phyloP scores from a whole-genome alignment of 352 stramenopile genomes.

The Nothophytophthora sp. region DNA sequence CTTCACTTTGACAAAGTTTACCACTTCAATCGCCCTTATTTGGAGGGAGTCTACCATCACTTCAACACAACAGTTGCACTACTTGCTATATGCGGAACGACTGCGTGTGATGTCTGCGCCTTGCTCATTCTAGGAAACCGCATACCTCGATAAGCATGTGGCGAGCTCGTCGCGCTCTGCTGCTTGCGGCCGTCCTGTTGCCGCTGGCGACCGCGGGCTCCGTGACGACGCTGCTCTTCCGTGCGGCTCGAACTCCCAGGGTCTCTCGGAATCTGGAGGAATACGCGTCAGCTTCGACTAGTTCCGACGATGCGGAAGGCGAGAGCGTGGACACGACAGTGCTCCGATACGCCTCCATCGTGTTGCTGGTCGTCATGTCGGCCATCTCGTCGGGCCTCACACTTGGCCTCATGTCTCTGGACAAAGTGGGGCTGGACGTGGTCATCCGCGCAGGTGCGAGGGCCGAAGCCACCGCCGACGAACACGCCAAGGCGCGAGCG shows the following conservation, averaged over 20 bases:
- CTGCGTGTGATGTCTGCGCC: too few species aligned
- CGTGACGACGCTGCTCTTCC: conserved; percentile 24
- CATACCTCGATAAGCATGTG: too few species aligned
- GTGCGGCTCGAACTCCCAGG: conserved; percentile 6
- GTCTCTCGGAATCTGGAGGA: too few species aligned
- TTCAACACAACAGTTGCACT: too few species aligned
- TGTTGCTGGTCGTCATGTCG: conserved; percentile 83
- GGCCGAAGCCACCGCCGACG: conserved; percentile 54
- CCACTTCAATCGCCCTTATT: too few species aligned
- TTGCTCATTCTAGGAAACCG: too few species aligned
- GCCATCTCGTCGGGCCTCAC: conserved; percentile 96
- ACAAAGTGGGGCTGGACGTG: conserved; percentile 97
- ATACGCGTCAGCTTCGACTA: too few species aligned
- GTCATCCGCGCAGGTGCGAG: conserved; percentile 91
- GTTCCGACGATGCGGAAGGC: background rate
- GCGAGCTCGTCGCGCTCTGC: background rate
- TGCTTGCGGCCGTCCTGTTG: conserved; percentile 1
- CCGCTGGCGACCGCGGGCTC: conserved; percentile 4
- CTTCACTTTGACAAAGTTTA: too few species aligned
- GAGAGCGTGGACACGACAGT: conserved; percentile 17
- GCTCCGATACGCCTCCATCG: conserved; percentile 51
- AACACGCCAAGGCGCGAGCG: conserved; percentile 47
- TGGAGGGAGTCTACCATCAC: too few species aligned
- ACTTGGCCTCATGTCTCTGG: conserved; percentile 96
- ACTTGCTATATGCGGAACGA: too few species aligned